phyloP scores from a whole-genome alignment of 352 stramenopile species.

The Thraustochytrium striatum region DNA sequence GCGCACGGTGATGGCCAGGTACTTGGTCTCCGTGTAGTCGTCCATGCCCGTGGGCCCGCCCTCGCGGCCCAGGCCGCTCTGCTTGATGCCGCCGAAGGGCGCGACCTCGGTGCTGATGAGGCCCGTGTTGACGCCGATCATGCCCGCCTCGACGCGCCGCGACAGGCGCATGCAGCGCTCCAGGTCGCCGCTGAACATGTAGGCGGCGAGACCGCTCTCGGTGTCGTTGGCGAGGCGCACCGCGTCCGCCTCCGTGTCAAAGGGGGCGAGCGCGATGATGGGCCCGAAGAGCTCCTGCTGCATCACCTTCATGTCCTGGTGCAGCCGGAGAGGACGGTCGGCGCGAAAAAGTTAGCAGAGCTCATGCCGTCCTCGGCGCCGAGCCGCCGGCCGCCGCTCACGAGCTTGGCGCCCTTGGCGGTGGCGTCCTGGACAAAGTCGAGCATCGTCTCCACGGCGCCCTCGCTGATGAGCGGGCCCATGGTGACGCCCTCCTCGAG shows the following conservation, averaged over 20 bases:
- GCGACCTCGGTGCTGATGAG: conserved; percentile 76
- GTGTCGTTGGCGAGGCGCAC: conserved; percentile 86
- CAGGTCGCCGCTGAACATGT: conserved; percentile 88
- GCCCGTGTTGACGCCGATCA: conserved; percentile 88
- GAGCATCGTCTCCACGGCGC: conserved; percentile 73
- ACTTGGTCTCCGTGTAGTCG: conserved; percentile 96
- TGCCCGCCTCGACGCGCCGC: conserved; percentile 79
- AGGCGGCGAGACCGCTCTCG: conserved; percentile 78
- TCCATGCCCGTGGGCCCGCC: conserved; percentile 61
- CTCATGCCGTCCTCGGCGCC: conserved; percentile 54
- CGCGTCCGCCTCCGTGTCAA: conserved; percentile 90
- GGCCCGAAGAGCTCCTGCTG: conserved; percentile 93
- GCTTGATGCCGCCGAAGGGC: conserved; percentile 77
- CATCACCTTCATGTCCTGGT: conserved; percentile 77
- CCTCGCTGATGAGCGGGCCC: conserved; percentile 87
- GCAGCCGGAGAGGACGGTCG: conserved; percentile 83
- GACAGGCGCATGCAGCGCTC: conserved; percentile 78
- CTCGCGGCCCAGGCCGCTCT: conserved; percentile 76
- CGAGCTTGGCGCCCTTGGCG: conserved; percentile 75
- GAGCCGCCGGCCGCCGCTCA: conserved; percentile 68
- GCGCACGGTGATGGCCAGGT: conserved; percentile 84
- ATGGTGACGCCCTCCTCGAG: conserved; percentile 66
- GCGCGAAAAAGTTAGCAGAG: conserved; percentile 82
- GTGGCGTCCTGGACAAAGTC: conserved; percentile 59
- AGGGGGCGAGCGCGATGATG: conserved; percentile 83